Conservation (phyloP, 257 asterid species). For the Solanum acaule region DNA sequence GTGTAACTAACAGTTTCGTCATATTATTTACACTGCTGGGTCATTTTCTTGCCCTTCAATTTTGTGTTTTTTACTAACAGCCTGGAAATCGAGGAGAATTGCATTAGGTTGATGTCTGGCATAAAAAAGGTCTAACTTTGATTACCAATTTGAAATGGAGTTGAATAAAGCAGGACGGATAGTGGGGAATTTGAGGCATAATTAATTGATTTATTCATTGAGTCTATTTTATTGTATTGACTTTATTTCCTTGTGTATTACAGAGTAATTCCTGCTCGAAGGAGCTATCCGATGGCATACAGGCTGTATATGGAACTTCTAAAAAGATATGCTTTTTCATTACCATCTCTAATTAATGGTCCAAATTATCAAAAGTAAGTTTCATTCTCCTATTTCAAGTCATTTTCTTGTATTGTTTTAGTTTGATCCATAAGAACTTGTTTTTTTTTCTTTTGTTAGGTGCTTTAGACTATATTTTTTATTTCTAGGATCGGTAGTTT, state of each 20-base stretch:
- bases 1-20: not conserved
- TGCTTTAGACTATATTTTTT: not conserved
- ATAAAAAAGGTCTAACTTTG: not conserved
- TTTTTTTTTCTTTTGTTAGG: not conserved
- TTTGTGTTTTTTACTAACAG: not conserved
- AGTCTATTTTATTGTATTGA: not conserved
- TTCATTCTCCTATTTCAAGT: not conserved
- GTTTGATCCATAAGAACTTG: not conserved
- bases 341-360: conserved; percentile 60
- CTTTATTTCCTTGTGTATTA: not conserved
- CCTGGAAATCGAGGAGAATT: not conserved
- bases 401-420: not conserved
- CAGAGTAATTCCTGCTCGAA: conserved; percentile 76
- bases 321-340: conserved; percentile 70
- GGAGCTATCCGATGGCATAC: conserved; percentile 63
- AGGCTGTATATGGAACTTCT: conserved; percentile 88
- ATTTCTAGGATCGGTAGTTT: not conserved
- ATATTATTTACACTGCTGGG: not conserved
- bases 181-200: not conserved
- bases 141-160: not conserved
- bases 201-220: not conserved
- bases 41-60: not conserved
- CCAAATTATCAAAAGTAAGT: conserved; percentile 67
- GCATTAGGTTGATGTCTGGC: not conserved
- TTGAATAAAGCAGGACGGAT: not conserved